Conservation (phyloP, 2,329 filamentous ascomycete genomes). For the Hawksworthiomyces lignivorus region DNA sequence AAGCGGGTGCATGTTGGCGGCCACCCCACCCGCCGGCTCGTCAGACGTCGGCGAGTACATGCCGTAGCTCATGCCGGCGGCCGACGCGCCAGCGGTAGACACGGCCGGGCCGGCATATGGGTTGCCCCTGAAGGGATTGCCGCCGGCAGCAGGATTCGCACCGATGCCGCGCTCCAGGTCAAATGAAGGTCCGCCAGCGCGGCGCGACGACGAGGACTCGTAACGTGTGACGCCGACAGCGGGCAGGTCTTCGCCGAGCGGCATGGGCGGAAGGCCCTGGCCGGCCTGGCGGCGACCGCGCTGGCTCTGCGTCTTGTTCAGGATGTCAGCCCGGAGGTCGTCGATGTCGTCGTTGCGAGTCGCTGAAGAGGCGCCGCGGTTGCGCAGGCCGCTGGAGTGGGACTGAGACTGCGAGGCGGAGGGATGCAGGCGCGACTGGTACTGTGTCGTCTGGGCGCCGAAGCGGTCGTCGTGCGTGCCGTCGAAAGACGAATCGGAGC, state of each 20-base stretch:
- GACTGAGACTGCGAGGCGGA: slow-evolving; percentile 2
- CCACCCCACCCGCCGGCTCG: too few species aligned
- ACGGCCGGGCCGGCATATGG: slow-evolving; percentile 6
- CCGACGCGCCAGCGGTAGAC: neutral
- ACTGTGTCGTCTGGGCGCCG: too few species aligned
- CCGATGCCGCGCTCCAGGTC: slow-evolving; percentile 32
- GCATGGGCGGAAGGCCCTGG: slow-evolving; percentile 32
- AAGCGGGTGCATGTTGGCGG: slow-evolving; percentile 5
- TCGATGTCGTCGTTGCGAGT: slow-evolving; percentile 13
- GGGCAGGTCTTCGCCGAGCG: slow-evolving; percentile 18
- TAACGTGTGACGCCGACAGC: slow-evolving; percentile 20
- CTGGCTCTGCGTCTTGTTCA: slow-evolving; percentile 34
- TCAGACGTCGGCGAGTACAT: neutral
- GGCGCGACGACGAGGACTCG: slow-evolving; percentile 21
- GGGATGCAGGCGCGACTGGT: slow-evolving; percentile 23
- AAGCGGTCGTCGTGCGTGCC: slow-evolving; percentile 17
- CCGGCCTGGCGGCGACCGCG: slow-evolving; percentile 43
- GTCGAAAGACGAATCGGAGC: slow-evolving; percentile 24
- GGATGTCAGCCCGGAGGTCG: slow-evolving; percentile 10
- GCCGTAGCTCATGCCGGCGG: slow-evolving; percentile 1
- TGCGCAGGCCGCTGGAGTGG: slow-evolving; percentile 1
- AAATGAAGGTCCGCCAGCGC: slow-evolving; percentile 24
- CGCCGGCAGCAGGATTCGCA: neutral
- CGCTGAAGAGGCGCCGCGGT: slow-evolving; percentile 4
- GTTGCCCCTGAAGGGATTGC: neutral